Percentiles rank a stretch among this genome's conserved stretches.
Evolutionary conservation across 106 monocot species (phyloP).

Genomic region (Phalaenopsis equestris): DNA sequence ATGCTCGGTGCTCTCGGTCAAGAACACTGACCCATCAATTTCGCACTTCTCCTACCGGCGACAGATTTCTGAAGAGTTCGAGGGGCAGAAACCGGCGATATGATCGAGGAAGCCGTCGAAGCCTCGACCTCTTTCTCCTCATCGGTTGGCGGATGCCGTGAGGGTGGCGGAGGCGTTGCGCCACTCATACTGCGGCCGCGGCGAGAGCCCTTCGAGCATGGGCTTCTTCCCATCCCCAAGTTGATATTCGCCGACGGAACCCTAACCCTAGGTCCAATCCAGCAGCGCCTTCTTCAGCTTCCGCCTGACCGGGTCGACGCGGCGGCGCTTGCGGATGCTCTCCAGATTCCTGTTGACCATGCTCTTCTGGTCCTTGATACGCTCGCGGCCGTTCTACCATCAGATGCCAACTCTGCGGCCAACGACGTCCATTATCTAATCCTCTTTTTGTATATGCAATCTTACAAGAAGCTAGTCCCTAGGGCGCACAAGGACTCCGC

Average conservation of each 20-base stretch:
- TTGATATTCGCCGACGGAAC: constrained; percentile 70
- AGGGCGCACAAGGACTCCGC: constrained; percentile 73
- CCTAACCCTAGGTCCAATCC: constrained; percentile 45
- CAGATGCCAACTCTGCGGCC: constrained; percentile 23
- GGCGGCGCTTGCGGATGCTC: constrained; percentile 39
- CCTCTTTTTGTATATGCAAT: constrained; percentile 70
- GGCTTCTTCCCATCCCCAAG: constrained; percentile 91
- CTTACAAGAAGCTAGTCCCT: constrained; percentile 75
- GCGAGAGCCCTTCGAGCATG: constrained; percentile 85
- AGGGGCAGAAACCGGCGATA: constrained; percentile 4
- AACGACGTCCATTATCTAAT: constrained; percentile 59
- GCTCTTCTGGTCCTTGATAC: constrained; percentile 61
- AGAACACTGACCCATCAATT: neutral
- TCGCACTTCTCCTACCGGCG: neutral
- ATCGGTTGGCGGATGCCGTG: neutral
- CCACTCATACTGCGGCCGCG: constrained; percentile 52
- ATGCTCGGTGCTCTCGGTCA: too few species aligned
- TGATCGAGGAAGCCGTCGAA: neutral
- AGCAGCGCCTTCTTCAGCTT: constrained; percentile 31
- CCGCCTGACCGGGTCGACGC: constrained; percentile 26
- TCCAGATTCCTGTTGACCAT: constrained; percentile 61
- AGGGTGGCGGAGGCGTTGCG: too few species aligned
- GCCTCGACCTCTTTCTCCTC: constrained; percentile 10
- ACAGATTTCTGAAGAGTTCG: neutral
- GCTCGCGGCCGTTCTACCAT: constrained; percentile 40